Evolutionary conservation across 345 rosid species (phyloP), one percentile per base, ranked within the genome.

Genomic region (Jatropha curcas): DNA sequence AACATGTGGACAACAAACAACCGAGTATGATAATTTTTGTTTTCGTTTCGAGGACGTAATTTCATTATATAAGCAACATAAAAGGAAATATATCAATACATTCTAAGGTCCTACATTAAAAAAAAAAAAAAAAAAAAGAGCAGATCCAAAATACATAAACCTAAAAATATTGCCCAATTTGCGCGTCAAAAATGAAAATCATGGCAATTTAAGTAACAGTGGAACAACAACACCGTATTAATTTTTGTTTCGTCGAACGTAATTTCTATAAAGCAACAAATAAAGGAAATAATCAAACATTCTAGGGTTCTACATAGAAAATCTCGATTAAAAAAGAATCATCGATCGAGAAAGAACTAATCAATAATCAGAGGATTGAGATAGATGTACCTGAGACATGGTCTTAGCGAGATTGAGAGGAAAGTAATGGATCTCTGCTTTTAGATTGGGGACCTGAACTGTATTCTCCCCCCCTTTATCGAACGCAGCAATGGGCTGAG

Each of bases 301-400:
- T 50, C 41, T 41, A 60, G 37, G 41, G 53, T 62, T 68, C 16
- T 58, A 2, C 11, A 28, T 24, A 30, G n/a, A 28, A 33, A 31
- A 33, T 33, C 0, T 43, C n/a, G n/a, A n/a, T n/a, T 19, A 7
- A 12, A 17, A 4, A 0, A 39, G 35, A 4, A 17, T n/a, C n/a
- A n/a, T n/a, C n/a, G 12, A 37, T 50, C 34, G 7, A 35, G 13
- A 35, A 13, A 3, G 55, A 37, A 34, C 50, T 2, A 48, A 13
- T 4, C 11, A 67, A 63, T 12, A 25, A 41, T 41, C 11, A 35
- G 17, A 71, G 31, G 30, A 56, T n/a, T n/a, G n/a, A n/a, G n/a
- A 3, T 9, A 63, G 10, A 24, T 52, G n/a, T n/a, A 86, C 89
- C 87, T 84, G 89, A 72, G 89, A 86, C 89, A 86, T 86, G 64